phyloP scores from a whole-genome alignment of 1,139 yeast genomes.

The Diutina neorugosa region DNA sequence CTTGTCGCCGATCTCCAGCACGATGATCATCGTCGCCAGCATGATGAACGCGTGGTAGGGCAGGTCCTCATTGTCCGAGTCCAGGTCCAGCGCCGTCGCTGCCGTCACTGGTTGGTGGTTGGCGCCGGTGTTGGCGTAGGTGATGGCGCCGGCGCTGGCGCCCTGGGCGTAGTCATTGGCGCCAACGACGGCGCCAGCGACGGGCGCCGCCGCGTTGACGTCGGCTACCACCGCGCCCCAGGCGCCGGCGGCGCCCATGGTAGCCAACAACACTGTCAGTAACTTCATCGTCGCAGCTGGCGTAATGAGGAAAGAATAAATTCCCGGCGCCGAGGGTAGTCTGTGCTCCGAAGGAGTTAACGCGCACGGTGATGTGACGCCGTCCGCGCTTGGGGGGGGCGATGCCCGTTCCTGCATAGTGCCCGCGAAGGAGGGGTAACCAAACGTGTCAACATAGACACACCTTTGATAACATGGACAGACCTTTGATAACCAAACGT shows the following conservation, averaged over 20 bases:
- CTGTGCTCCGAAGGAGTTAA: neutral
- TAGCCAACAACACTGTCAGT: neutral
- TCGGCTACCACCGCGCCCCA: neutral
- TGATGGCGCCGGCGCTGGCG: too few relatives aligned
- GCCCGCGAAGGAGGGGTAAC: neutral
- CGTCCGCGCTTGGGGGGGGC: neutral
- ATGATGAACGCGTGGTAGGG: conserved; percentile 28
- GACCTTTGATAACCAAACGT: too few relatives aligned
- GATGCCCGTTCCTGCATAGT: neutral
- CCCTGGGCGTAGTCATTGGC: neutral
- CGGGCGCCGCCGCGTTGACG: neutral
- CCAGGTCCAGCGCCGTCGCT: neutral
- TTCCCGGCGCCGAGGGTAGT: neutral
- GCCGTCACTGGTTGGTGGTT: neutral
- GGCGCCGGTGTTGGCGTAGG: too few relatives aligned
- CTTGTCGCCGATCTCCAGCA: conserved; percentile 94
- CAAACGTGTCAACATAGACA: neutral
- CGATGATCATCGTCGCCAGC: conserved; percentile 77
- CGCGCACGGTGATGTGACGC: neutral
- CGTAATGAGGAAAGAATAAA: neutral
- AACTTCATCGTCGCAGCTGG: neutral
- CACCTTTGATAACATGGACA: too few relatives aligned
- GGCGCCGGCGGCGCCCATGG: neutral
- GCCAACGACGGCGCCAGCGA: neutral
- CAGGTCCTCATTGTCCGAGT: neutral